Base-by-base conservation (phyloP, 2,329 filamentous ascomycete species). In the Myriosclerotinia duriaeana region DNA sequence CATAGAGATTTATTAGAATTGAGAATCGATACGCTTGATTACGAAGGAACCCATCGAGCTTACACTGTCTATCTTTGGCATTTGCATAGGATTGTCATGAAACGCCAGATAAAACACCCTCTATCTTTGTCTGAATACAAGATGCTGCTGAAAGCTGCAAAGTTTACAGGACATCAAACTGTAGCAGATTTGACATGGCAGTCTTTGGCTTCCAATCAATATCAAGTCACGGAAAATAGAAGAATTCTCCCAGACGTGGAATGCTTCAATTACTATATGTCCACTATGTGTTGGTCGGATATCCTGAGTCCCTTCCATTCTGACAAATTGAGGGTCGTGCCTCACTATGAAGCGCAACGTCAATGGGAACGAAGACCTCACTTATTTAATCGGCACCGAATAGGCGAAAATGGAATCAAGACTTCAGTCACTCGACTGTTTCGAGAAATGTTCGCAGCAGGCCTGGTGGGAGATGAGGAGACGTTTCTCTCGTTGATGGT, bases 231-330 rank as follows among this genome's bases (percentile, higher is more conserved):
- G 30, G 36, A 36, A 65, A 52, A 14, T 2, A 62, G 58, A 14
- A 48, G 26, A 66, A 8, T 74, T 3, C 56, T 82, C 11, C 84
- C 82, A 2, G 80, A 84, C 71, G 71, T 79, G 3, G 76, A 78
- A 66, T 85, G 83, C 72, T 87, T 83, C 72, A 87, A 87, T 66
- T 75, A 81, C 67, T 83, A 81, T 66, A 80, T 88, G 76, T 80
- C 80, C 22, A 78, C 81, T 1, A 76, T 78, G 56, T 77, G 82
- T 50, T 85, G 82, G 80, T 75, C 83, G 42, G 74, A 76, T 44
- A 72, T 75, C 5, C 78, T 79, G 42, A 75, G 78, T 30, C 74
- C 80, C n/a, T 65, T 71, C 63, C 74, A 80, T 72, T 74, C 78
- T 74, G 56, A 70, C 40, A 55, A 65, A n/a, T 52, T 74, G 15